Conservation (phyloP, 225 moss, liverwort and hornwort genomes). For the Asterella californica region DNA sequence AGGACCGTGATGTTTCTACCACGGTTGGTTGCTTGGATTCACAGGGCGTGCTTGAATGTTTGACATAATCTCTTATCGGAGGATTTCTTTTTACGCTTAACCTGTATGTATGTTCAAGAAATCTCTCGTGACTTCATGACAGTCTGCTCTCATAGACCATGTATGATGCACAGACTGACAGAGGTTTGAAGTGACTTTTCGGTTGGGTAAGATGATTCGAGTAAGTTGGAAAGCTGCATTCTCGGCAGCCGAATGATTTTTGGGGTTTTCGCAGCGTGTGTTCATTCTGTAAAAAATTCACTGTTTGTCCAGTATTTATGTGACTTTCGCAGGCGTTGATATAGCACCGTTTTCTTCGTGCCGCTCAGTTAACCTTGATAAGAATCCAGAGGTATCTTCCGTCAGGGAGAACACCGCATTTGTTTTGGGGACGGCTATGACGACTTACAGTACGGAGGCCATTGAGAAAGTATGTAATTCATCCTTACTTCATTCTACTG, state of each 20-base stretch:
- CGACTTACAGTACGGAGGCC: conserved; percentile 51
- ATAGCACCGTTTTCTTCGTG: not conserved
- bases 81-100: not conserved
- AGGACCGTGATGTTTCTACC: not conserved
- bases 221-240: not conserved
- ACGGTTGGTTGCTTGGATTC: not conserved
- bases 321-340: too few relatives aligned
- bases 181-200: too few relatives aligned
- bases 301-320: not conserved
- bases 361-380: not conserved
- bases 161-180: too few relatives aligned
- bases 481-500: not conserved
- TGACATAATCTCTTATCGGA: not conserved
- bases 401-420: conserved; percentile 80
- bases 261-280: not conserved
- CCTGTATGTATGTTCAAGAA: too few relatives aligned
- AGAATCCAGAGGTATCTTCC: conserved; percentile 51
- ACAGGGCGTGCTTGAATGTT: not conserved
- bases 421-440: conserved; percentile 69
- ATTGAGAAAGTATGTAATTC: conserved; percentile 51
- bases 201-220: too few relatives aligned
- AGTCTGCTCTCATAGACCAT: too few relatives aligned
- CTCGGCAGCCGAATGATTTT: not conserved
- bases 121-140: too few relatives aligned
- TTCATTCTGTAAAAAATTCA: not conserved